Evolutionary conservation across 306 rosid genomes (phyloP).

Genomic region (Ceratonia siliqua): DNA sequence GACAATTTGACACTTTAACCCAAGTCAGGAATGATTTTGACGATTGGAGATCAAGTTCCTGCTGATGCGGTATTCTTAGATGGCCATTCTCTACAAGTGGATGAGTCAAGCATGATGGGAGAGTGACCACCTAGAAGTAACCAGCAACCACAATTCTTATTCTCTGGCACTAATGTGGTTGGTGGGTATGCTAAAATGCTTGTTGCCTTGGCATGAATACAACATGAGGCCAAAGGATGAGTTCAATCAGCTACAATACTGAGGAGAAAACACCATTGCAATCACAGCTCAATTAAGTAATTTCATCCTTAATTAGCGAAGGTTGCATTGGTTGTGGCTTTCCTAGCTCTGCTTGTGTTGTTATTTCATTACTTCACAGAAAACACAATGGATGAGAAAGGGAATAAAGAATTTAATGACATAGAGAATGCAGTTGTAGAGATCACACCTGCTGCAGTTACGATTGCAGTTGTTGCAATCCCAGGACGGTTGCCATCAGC

Average conservation of each 20-base stretch:
- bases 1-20: too few relatives aligned
- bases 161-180: not conserved
- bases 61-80: slow-evolving; percentile 6
- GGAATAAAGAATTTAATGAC: not conserved
- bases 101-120: slow-evolving; percentile 17
- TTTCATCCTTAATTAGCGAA: not conserved
- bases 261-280: not conserved
- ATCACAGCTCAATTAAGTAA: not conserved
- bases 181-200: slow-evolving; percentile 4
- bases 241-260: not conserved
- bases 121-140: not conserved
- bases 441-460: not conserved
- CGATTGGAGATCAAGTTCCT: not conserved
- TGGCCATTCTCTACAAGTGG: slow-evolving; percentile 8
- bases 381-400: not conserved
- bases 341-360: not conserved
- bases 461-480: not conserved
- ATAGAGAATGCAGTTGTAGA: not conserved
- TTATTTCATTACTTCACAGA: not conserved
- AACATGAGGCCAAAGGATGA: slow-evolving; percentile 14
- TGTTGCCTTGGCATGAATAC: not conserved
- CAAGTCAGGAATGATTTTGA: not conserved
- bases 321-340: not conserved
- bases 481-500: not conserved
- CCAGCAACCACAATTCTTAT: not conserved